Base-by-base conservation (phyloP, 2,329 filamentous ascomycete species). In the Tolypocladium paradoxum region DNA sequence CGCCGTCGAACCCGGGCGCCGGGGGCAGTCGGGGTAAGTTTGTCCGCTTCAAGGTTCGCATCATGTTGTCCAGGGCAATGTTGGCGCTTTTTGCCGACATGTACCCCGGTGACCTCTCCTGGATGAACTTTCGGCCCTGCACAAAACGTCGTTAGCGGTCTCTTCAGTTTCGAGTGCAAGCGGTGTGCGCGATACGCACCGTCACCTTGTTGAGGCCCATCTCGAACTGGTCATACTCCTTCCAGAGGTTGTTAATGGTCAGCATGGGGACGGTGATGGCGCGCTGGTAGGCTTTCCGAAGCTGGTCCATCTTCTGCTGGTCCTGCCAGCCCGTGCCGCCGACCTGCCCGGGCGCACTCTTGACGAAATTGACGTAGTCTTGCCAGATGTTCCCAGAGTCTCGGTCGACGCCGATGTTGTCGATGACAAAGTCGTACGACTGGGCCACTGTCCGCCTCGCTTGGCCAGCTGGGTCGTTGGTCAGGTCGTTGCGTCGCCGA, bases 191-290 rank as follows among this genome's bases (percentile, higher is more conserved):
- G 29, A 43, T 11, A 72, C 80, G 65, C 77, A 91, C 88, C 43
- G 90, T 95, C 59, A 90, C 82, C 70, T 96, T 97, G 74, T 96
- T 96, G 54, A 96, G 71, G 6, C 85, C 83, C 81, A 93, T 90
- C 71, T 99, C 93, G 64, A 99, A 99, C 60, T 88, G 85, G 67
- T 97, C 91, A 65, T 99, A 99, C 64, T 99, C 92, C 67, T 95
- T 96, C 95, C 93, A 99, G 16, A 99, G 73, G 51, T 79, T 81
- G 63, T 92, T 88, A 49, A 95, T 82, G 34, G 86, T 87, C 52
- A 85, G 82, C 57, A 90, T 95, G 5, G 95, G 95, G 38, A 96
- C 82, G 59, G 83, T 85, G 54, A 96, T 88, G 16, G 92, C 92
- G 51, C 86, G 86, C 63, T 96, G 91, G 67, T 96, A 99, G 0